Evolutionary conservation across 345 rosid genomes (phyloP).

Genomic region (Sonneratia caseolaris): DNA sequence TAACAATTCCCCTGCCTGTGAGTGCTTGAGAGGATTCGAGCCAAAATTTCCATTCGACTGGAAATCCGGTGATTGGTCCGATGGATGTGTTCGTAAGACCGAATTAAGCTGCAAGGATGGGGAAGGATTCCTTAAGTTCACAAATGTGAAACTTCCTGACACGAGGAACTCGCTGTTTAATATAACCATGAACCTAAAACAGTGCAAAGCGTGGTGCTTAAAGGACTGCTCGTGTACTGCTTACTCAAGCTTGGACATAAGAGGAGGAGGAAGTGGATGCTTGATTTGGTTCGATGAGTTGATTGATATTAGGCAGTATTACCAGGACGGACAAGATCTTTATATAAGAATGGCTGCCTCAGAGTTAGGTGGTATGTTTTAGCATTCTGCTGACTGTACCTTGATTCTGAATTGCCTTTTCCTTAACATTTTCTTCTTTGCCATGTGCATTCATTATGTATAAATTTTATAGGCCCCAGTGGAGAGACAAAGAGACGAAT

Average conservation of each 20-base stretch:
- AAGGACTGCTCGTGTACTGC: conserved; percentile 25
- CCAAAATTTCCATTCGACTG: conserved; percentile 27
- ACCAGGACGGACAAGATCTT: conserved; percentile 15
- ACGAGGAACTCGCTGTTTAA: conserved; percentile 5
- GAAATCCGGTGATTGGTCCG: conserved; percentile 23
- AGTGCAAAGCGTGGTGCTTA: conserved; percentile 16
- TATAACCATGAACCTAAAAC: conserved; percentile 10
- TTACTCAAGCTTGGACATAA: conserved; percentile 15
- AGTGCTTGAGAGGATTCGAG: conserved; percentile 35
- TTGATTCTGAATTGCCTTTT: neutral
- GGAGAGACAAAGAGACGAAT: neutral
- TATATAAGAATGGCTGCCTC: conserved; percentile 16
- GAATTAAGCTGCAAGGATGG: conserved; percentile 17
- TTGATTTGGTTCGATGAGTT: conserved; percentile 26
- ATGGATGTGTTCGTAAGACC: conserved; percentile 36
- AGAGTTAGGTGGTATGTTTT: conserved; percentile 21
- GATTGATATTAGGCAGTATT: conserved; percentile 11
- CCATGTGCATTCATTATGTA: neutral
- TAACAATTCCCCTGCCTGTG: conserved; percentile 23
- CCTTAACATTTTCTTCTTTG: neutral
- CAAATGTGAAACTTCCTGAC: conserved; percentile 29
- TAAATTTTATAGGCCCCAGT: neutral
- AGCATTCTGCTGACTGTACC: neutral
- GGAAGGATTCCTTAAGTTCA: conserved; percentile 24
- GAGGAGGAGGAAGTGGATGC: conserved; percentile 24